Base-by-base conservation (phyloP, 1,284 basidiomycete species). In the Ganoderma leucocontextum region DNA sequence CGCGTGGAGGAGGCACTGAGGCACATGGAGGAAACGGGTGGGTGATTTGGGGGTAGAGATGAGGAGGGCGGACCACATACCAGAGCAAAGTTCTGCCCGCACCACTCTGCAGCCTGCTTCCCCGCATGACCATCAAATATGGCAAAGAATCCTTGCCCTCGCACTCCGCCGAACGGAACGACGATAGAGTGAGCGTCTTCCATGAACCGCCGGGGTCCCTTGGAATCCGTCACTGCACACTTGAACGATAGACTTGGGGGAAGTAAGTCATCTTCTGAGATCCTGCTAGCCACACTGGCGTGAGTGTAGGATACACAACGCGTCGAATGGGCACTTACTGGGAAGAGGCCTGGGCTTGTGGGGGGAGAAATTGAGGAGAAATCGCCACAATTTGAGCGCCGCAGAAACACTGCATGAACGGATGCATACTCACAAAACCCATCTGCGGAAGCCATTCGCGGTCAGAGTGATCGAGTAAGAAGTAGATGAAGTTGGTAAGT, bases 111-210 rank as follows among this genome's bases (percentile, higher is more conserved):
- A 25, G 97, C 96, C 77, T 98, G 95, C 79, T 98, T 99, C 25
- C 98, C 98, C 0, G 98, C 98, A 78, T 99, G 98, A 3, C 98
- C 98, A 76, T 99, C 98, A 77, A 99, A 99, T 57, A 99, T 91
- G 13, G 96, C 96, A 78, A 98, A 99, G 84, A 98, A 99, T 9
- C 96, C 97, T 80, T 99, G 98, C 0, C 97, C 97, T 58, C 91
- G 89, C 15, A 99, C 86, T 42, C 91, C 89, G 35, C 91, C 96
- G 80, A 95, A 99, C 78, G 98, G 96, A 73, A 97, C 94, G 64
- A 99, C 89, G 77, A 98, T 98, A 39, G 95, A 95, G 80, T 99
- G 97, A 0, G 97, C 90, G 79, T 99, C 98, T 80, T 99, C 98
- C 98, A 99, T 99, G 42, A 93, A 95, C 71, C 97, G 86, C 69